Percentiles rank a stretch among this genome's conserved stretches.
phyloP scores from a whole-genome alignment of 78 protist genomes.

The Carpediemonas membranifera region DNA sequence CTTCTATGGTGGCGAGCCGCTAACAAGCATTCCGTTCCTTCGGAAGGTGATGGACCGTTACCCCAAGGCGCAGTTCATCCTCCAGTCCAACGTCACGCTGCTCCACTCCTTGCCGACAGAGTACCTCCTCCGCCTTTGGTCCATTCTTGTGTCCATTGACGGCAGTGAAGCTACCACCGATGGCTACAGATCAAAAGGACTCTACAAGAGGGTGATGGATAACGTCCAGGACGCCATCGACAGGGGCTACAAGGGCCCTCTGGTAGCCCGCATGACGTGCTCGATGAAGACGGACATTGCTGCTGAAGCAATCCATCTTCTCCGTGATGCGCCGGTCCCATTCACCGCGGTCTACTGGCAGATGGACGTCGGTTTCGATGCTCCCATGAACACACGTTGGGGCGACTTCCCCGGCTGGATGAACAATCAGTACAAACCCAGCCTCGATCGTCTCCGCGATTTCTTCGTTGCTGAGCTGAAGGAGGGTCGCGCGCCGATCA shows the following conservation, averaged over 20 bases:
- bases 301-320: neutral
- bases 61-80: constrained; percentile 10
- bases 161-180: constrained; percentile 1
- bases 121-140: neutral
- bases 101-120: neutral
- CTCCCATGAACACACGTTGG: constrained; percentile 1
- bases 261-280: neutral
- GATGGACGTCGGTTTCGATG: constrained; percentile 22
- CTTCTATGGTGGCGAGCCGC: constrained; percentile 39
- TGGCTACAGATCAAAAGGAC: neutral
- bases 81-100: constrained; percentile 27
- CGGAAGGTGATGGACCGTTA: neutral
- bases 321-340: neutral
- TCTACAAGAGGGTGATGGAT: neutral
- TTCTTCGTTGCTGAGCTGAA: too few species aligned
- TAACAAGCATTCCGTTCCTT: neutral
- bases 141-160: constrained; percentile 24
- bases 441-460: neutral
- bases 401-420: neutral
- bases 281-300: neutral
- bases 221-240: neutral
- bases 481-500: too few species aligned
- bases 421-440: neutral
- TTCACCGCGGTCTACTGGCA: constrained; percentile 28
- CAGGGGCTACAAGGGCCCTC: neutral